Conservation (phyloP, 768 basidiomycete genomes). For the Leccinum boreale region DNA sequence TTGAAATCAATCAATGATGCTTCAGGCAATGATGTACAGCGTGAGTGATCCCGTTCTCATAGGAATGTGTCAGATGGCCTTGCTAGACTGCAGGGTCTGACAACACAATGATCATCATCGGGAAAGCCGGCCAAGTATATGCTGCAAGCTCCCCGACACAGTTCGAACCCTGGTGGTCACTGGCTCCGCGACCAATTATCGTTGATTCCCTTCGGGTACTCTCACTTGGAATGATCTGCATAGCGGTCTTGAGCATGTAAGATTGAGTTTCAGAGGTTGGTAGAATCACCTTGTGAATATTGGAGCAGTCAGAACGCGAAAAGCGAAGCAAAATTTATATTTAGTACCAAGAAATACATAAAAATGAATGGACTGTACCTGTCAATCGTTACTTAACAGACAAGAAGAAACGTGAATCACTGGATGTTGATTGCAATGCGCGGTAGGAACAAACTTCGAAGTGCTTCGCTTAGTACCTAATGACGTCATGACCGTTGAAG, state of each 20-base stretch:
- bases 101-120: background rate
- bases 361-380: background rate
- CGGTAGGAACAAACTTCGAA: background rate
- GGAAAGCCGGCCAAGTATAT: background rate
- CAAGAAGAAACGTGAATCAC: background rate
- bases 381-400: background rate
- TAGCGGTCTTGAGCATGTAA: background rate
- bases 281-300: background rate
- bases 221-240: background rate
- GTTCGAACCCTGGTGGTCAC: background rate
- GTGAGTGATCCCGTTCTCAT: no score
- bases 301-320: background rate
- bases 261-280: background rate
- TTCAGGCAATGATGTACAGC: no score
- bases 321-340: background rate
- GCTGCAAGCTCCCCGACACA: background rate
- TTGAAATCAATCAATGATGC: no score
- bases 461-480: background rate
- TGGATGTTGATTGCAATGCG: background rate
- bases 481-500: background rate
- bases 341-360: background rate
- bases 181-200: background rate
- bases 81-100: no score
- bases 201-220: background rate
- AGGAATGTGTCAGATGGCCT: no score